Conservation (phyloP, 2,329 filamentous ascomycete genomes). For the Alternaria hordeiaustralica region DNA sequence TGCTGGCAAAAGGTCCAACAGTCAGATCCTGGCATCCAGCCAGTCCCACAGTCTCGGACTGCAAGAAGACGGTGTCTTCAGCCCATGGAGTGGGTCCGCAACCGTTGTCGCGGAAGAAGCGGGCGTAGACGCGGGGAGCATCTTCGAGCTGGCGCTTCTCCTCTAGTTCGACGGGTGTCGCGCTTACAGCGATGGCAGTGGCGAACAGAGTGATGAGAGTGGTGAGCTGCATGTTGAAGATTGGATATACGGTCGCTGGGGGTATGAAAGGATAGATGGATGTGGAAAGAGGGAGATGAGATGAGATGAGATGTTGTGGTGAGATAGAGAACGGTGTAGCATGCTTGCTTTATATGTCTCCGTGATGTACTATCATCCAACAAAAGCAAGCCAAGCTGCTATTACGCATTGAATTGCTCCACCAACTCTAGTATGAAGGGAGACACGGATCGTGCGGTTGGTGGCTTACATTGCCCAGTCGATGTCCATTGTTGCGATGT, state of each 20-base stretch:
- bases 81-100: conserved; percentile 4
- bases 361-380: not conserved
- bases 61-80: conserved; percentile 17
- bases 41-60: not conserved
- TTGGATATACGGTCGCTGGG: not conserved
- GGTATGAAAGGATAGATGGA: not conserved
- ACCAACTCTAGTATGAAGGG: not conserved
- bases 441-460: not conserved
- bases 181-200: conserved; percentile 1
- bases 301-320: not conserved
- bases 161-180: conserved; percentile 4
- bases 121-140: conserved; percentile 13
- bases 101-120: conserved; percentile 13
- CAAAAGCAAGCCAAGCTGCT: not conserved
- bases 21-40: conserved; percentile 12
- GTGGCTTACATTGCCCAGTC: not conserved
- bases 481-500: not conserved
- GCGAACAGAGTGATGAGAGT: conserved; percentile 7
- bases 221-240: conserved; percentile 7
- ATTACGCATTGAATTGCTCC: not conserved
- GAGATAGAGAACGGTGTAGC: not conserved
- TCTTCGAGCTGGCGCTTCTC: conserved; percentile 7
- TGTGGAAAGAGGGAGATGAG: not conserved
- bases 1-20: conserved; percentile 11
- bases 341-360: not conserved